These are phyloP conservation scores for Wilcoxina mikolae DNA, from an alignment of 495 filamentous ascomycete species.

Conservation along the genomic window DNA sequence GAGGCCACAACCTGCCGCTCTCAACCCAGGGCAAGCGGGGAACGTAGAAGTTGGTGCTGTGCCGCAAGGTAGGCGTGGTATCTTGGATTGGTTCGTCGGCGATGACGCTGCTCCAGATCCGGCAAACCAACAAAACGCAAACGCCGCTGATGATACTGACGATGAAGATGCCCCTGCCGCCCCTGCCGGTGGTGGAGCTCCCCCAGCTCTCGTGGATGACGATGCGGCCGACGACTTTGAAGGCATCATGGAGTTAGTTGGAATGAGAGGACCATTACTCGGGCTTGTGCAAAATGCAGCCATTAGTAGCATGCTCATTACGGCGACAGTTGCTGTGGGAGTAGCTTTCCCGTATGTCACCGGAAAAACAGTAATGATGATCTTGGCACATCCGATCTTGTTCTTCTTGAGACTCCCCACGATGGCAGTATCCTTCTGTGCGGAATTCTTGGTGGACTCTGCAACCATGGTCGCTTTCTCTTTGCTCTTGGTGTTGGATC, in stretches of 20 bases:
- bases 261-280: constrained; percentile 84
- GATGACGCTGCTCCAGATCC: constrained; percentile 16
- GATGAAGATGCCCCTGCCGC: constrained; percentile 3
- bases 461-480: constrained; percentile 44
- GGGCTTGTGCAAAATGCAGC: constrained; percentile 86
- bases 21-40: too few relatives aligned
- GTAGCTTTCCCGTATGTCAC: constrained; percentile 85
- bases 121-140: constrained; percentile 7
- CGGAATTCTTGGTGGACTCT: constrained; percentile 54
- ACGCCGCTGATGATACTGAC: constrained; percentile 16
- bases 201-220: constrained; percentile 22
- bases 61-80: constrained; percentile 6
- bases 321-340: constrained; percentile 64
- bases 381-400: constrained; percentile 53
- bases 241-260: constrained; percentile 87
- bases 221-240: constrained; percentile 97
- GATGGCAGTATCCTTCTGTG: constrained; percentile 49
- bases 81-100: constrained; percentile 21
- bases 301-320: constrained; percentile 81
- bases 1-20: not conserved
- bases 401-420: constrained; percentile 55
- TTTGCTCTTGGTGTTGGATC: constrained; percentile 39
- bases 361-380: constrained; percentile 66
- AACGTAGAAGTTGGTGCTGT: not conserved
- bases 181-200: constrained; percentile 13